phyloP scores from a whole-genome alignment of 148 eudicot species.

The Silene uniflora region DNA sequence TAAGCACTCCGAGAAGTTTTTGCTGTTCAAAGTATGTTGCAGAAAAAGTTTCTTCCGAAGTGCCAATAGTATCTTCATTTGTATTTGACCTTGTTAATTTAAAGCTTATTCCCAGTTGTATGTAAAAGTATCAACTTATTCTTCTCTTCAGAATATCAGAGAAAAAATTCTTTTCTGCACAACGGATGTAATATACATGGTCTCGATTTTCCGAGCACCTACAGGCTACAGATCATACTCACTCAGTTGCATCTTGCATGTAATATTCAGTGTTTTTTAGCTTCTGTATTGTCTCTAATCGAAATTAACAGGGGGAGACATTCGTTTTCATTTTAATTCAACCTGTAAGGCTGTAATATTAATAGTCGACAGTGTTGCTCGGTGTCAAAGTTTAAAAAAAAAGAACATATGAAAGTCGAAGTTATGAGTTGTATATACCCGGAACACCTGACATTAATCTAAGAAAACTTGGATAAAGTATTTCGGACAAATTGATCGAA shows the following conservation, averaged over 20 bases:
- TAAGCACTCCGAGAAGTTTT: neutral
- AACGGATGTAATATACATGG: neutral
- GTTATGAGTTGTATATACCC: no score
- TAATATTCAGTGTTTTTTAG: neutral
- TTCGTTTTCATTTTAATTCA: no score
- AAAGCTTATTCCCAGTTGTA: neutral
- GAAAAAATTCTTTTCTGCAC: neutral
- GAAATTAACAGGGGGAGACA: no score
- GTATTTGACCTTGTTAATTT: constrained; percentile 3
- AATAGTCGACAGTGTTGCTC: no score
- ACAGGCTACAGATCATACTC: neutral
- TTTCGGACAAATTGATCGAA: neutral
- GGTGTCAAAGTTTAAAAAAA: no score
- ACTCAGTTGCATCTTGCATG: neutral
- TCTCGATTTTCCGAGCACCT: neutral
- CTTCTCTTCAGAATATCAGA: neutral
- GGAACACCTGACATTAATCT: no score
- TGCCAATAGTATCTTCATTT: constrained; percentile 9
- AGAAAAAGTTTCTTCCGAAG: neutral
- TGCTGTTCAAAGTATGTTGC: neutral
- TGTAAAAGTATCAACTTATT: neutral
- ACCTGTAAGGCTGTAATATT: no score
- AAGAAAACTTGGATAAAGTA: neutral
- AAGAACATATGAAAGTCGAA: no score
- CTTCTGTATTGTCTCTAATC: neutral